Evolutionary conservation across 352 stramenopile genomes (phyloP), one percentile per base, ranked within the genome.

Genomic region (Phytopythium helicoides): DNA sequence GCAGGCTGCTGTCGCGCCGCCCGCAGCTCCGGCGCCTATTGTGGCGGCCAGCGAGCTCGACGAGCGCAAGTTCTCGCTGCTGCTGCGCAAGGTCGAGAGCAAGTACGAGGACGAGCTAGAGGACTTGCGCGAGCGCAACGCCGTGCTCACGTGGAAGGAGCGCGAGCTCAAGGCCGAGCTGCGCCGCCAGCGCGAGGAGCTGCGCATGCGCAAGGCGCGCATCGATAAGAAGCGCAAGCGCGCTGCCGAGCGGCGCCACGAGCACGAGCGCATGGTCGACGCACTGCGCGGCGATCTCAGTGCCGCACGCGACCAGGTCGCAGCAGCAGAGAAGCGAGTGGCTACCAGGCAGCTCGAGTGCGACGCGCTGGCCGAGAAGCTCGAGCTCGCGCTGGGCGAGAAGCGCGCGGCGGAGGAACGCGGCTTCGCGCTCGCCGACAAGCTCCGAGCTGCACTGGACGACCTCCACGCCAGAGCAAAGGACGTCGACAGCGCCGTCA

Each of bases 81-180:
- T 91, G 45, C 62, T 91, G 45, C 79, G 83, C 34, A 85, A 87
- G 42, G 51, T 91, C 16, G 83, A 94, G 58, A 87, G 73, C 54
- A 89, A 89, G 52, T 88, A 87, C 48, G 66, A 84, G 53, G 81
- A 92, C 58, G 79, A 94, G 45, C 64, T 92, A 16, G 81, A 92
- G 46, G 61, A 73, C 36, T 68, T 92, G 7, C 81, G 81, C 35
- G 76, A 92, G 48, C 68, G 81, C 39, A 87, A 87, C 56, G 72
- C 79, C 14, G 60, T 87, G 55, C 72, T 89, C 23, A 53, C 66
- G 31, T 89, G 77, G 72, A 80, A 82, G 36, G 76, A 86, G 58
- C 77, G 77, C 26, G 84, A 94, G 52, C 66, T 92, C 44, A 91
- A 88, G 62, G 69, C 72, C 16, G 70, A 81, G 44, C 56, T 92